Evolutionary conservation across 345 rosid species (phyloP), one percentile per base, ranked within the genome.

Genomic region (Syzygium oleosum): DNA sequence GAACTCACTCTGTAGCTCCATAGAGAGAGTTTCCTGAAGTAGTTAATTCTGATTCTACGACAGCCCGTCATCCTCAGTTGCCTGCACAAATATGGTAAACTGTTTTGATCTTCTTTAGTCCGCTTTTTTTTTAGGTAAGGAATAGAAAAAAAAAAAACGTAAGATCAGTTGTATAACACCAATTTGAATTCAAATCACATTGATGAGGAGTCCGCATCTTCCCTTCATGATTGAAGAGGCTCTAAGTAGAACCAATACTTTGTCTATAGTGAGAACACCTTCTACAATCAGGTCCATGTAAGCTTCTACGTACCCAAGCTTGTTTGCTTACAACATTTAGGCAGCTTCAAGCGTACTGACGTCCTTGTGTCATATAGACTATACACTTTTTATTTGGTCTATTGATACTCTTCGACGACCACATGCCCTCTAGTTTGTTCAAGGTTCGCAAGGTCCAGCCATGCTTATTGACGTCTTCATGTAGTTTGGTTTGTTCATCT

Each of bases 281-380:
- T 55, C 0, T 0, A 0, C n/a, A 56, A 0, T 56, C 0, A 22
- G 61, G 27, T 56, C n/a, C 61, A 56, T 22, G 0, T 1, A 0
- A 22, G n/a, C 2, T 56, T 22, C 27, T 22, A 22, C 0, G 5
- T 2, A 9, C 61, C 61, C n/a, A 56, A 14, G 16, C 17, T 52
- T 14, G 54, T 52, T 52, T 52, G 54, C 54, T 14, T 14, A 52
- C 54, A 14, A 52, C 54, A 52, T 52, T 9, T 22, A 3, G 11
- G 61, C 27, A 22, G 5, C 0, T 56, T 56, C 61, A 22, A 56
- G n/a, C 41, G 9, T 56, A 9, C 13, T 4, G 2, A 55, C 5
- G 5, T 22, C 61, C n/a, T 56, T 56, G 8, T 56, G 61, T 56
- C 23, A 12, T 22, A 2, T 22, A 0, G 27, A 22, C 61, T 8